Conservation (phyloP, 2,329 filamentous ascomycete genomes). For the Diaporthe vaccinii region DNA sequence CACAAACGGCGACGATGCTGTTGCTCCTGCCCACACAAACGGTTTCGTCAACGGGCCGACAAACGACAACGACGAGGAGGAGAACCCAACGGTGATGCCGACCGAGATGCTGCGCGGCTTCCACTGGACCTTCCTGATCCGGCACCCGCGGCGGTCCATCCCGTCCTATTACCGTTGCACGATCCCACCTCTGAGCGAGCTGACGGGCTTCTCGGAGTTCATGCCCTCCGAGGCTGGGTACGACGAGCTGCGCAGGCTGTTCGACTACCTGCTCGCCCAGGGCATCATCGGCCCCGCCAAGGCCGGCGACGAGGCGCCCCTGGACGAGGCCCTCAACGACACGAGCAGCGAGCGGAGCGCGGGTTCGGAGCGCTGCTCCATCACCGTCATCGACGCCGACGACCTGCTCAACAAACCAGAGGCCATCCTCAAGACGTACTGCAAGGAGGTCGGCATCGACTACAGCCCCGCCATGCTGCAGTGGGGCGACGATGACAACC, state of each 20-base stretch:
- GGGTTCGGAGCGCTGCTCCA: conserved; percentile 48
- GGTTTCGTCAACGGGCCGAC: conserved; percentile 49
- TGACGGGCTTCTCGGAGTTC: conserved; percentile 90
- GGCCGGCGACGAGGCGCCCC: conserved; percentile 56
- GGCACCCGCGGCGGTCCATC: conserved; percentile 91
- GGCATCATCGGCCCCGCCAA: conserved; percentile 79
- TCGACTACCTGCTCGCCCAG: conserved; percentile 83
- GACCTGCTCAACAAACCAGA: conserved; percentile 90
- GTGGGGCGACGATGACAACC: conserved; percentile 84
- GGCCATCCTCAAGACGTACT: conserved; percentile 82
- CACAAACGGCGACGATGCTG: conserved; percentile 41
- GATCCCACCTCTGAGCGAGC: conserved; percentile 83
- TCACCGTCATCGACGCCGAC: conserved; percentile 93
- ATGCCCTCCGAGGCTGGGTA: conserved; percentile 92
- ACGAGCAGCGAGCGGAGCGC: conserved; percentile 28
- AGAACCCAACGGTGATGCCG: conserved; percentile 90
- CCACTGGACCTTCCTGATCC: conserved; percentile 97
- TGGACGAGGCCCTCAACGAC: conserved; percentile 45
- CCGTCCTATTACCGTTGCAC: conserved; percentile 97
- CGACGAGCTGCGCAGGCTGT: conserved; percentile 85
- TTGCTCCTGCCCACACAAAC: conserved; percentile 44
- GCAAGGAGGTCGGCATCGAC: conserved; percentile 82
- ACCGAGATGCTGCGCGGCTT: conserved; percentile 80
- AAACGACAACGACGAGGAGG: conserved; percentile 63
- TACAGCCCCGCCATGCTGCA: conserved; percentile 84